A percentile compares a stretch with the other conserved stretches of the same genome.
These are phyloP conservation scores for Ophiocordyceps unilateralis DNA, from an alignment of 2,329 filamentous ascomycete genomes.

Conservation along the genomic window DNA sequence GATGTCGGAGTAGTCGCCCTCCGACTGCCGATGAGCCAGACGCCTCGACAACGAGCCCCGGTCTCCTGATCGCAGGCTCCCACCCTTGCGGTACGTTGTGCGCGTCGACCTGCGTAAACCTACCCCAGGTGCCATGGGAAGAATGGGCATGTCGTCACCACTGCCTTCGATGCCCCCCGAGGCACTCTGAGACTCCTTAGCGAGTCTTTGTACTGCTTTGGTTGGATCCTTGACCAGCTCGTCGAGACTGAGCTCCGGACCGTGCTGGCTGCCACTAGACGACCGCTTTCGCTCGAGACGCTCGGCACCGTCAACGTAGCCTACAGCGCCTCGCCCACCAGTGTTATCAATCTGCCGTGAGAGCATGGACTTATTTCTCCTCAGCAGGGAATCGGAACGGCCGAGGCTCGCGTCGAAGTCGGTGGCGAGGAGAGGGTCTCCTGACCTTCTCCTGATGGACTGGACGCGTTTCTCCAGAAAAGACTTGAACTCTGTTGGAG, in stretches of 20 bases:
- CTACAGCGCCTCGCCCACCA: constrained; percentile 35
- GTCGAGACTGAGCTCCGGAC: constrained; percentile 55
- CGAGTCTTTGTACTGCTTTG: constrained; percentile 51
- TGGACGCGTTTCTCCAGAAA: constrained; percentile 90
- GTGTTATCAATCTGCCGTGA: constrained; percentile 77
- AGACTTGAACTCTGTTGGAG: constrained; percentile 89
- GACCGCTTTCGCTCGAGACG: constrained; percentile 55
- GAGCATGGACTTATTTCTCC: constrained; percentile 88
- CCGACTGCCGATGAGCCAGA: constrained; percentile 41
- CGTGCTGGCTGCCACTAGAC: constrained; percentile 29
- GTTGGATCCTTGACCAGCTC: constrained; percentile 67
- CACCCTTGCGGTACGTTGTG: constrained; percentile 74
- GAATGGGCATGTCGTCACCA: constrained; percentile 66
- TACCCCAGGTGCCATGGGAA: constrained; percentile 60
- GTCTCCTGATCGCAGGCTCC: constrained; percentile 68
- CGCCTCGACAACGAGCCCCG: constrained; percentile 61
- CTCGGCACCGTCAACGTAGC: constrained; percentile 73
- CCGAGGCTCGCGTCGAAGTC: constrained; percentile 32
- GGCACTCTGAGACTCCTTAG: constrained; percentile 34
- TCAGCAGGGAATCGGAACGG: constrained; percentile 44
- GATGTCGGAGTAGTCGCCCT: constrained; percentile 27
- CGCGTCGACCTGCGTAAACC: constrained; percentile 78
- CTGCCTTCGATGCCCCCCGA: constrained; percentile 22
- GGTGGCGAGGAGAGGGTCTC: constrained; percentile 46
- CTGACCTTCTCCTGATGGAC: constrained; percentile 70